Evolutionary conservation across 306 rosid genomes (phyloP).

Genomic region (Quercus rubra): DNA sequence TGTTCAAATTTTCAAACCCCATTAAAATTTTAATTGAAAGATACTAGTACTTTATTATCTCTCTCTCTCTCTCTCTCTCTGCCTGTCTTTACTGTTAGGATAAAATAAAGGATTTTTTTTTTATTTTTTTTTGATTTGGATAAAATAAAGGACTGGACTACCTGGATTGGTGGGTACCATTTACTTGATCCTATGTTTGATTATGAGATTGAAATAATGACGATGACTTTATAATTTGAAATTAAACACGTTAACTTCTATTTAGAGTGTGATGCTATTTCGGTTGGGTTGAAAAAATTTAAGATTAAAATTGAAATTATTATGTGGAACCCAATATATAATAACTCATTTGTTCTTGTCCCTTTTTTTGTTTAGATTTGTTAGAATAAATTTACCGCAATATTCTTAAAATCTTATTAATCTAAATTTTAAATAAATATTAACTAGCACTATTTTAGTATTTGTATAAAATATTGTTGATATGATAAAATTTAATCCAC

Average conservation of each 20-base stretch:
- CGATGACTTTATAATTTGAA: neutral
- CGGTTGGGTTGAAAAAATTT: neutral
- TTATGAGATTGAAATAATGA: neutral
- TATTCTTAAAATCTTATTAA: too few relatives aligned
- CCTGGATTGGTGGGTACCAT: neutral
- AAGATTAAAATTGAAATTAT: too few relatives aligned
- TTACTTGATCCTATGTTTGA: neutral
- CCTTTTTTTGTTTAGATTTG: too few relatives aligned
- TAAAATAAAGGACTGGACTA: neutral
- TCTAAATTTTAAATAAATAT: too few relatives aligned
- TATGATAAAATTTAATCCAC: too few relatives aligned
- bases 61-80: neutral
- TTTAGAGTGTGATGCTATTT: neutral
- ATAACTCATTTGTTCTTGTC: too few relatives aligned
- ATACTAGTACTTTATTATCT: neutral
- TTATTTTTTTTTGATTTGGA: neutral
- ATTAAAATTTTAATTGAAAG: neutral
- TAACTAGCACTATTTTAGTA: too few relatives aligned
- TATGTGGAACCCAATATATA: too few relatives aligned
- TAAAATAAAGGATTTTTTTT: neutral
- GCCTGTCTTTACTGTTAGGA: neutral
- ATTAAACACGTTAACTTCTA: neutral
- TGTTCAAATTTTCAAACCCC: conserved; percentile 7
- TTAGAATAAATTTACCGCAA: too few relatives aligned
- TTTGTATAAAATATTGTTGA: too few relatives aligned